These are phyloP conservation scores for Colletotrichum costaricense DNA, from an alignment of 2,329 filamentous ascomycete genomes.

Conservation along the genomic window DNA sequence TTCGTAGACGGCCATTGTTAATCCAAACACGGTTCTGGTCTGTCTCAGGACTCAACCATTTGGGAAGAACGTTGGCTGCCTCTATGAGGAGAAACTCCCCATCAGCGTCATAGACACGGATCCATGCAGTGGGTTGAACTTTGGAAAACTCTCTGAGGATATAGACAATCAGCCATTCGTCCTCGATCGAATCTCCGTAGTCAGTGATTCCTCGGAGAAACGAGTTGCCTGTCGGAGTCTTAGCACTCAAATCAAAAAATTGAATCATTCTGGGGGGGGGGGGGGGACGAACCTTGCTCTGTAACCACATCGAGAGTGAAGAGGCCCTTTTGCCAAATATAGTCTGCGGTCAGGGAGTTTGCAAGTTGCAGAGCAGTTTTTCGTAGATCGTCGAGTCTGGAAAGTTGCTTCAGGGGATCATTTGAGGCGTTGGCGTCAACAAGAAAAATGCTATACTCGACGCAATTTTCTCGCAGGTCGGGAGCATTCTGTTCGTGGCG, in stretches of 20 bases:
- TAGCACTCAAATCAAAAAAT: neutral
- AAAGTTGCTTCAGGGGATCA: slow-evolving; percentile 67
- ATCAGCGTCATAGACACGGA: slow-evolving; percentile 85
- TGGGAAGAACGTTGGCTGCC: slow-evolving; percentile 86
- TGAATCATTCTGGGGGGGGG: neutral
- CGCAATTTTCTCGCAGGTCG: slow-evolving; percentile 80
- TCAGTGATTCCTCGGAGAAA: slow-evolving; percentile 83
- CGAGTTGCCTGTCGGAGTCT: slow-evolving; percentile 54
- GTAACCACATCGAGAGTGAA: slow-evolving; percentile 78
- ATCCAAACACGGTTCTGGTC: slow-evolving; percentile 93
- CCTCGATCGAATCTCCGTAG: slow-evolving; percentile 94
- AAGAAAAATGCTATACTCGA: slow-evolving; percentile 86
- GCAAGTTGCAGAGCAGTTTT: slow-evolving; percentile 74
- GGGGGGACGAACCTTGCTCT: slow-evolving; percentile 60
- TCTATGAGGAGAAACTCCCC: slow-evolving; percentile 97
- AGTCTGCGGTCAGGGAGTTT: slow-evolving; percentile 77
- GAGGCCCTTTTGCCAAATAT: slow-evolving; percentile 93
- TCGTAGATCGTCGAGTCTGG: slow-evolving; percentile 77
- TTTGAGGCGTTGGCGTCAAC: slow-evolving; percentile 59
- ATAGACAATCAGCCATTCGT: slow-evolving; percentile 97
- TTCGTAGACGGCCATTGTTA: slow-evolving; percentile 77
- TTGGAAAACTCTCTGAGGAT: slow-evolving; percentile 84
- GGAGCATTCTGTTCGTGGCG: slow-evolving; percentile 37
- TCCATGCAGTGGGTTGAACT: slow-evolving; percentile 80
- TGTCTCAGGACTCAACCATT: slow-evolving; percentile 92